Evolutionary conservation across 2,329 filamentous ascomycete genomes (phyloP), one percentile per base, ranked within the genome.

Genomic region (Trichophyton simii): DNA sequence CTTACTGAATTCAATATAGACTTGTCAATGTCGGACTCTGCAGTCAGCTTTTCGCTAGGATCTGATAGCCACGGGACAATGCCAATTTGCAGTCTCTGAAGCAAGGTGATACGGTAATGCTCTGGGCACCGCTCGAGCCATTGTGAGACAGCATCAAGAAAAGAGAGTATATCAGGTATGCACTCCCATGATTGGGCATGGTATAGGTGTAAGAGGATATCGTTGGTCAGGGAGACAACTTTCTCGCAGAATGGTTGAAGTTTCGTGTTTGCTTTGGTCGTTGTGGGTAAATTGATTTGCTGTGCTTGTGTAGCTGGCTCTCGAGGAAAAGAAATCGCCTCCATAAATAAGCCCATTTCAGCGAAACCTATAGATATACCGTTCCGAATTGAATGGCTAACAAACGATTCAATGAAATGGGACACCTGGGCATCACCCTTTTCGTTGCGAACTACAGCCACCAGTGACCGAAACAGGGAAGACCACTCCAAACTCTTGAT

Each of bases 341-440:
- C 44, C 41, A 62, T 42, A 11, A 64, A 36, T 13, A 55, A 50
- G 3, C 57, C n/a, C 5, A 61, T 44, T 4, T 22, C 44, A 20
- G 28, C 48, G n/a, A 59, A 41, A 15, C 38, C 57, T 11, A 60
- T 55, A 1, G 34, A 3, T 5, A 54, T 58, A 46, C 62, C 62
- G 57, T 69, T 71, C 36, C 61, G 59, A 42, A 77, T 67, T 3
- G 87, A 66, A 0, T 72, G 68, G 66, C 82, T 85, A 0, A 88
- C 83, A 2, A 94, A 68, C 0, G 87, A 87, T 63, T 95, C 89
- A 44, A 91, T 77, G 1, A 90, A 79, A 25, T 82, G 81, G 58
- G 88, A 77, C 3, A 85, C 82, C 46, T 86, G 79, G 4, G 84
- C 86, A 64, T 89, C 84, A 2, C 89, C 88, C 59, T 82, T 82